phyloP scores from a whole-genome alignment of 176 grass and related monocot genomes.

The Microstegium vimineum region DNA sequence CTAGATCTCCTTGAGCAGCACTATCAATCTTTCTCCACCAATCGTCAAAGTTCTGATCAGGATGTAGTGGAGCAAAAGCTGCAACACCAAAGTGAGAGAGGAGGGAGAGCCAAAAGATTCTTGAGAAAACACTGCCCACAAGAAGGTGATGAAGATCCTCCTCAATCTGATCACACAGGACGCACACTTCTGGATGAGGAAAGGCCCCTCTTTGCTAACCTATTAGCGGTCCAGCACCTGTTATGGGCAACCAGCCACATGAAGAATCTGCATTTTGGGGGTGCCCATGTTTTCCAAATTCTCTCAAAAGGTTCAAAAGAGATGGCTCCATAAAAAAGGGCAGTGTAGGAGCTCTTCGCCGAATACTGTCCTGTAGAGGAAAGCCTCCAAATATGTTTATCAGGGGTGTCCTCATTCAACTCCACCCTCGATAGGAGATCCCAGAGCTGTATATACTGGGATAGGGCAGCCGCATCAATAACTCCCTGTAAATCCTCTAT shows the following conservation, averaged over 20 bases:
- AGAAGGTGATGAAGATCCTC: background rate
- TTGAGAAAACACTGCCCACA: no score
- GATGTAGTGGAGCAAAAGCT: no score
- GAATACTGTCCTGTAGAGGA: background rate
- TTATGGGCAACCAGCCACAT: background rate
- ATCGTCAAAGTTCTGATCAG: no score
- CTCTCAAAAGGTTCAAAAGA: background rate
- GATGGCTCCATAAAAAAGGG: background rate
- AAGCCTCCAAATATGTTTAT: background rate
- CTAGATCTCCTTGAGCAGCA: no score
- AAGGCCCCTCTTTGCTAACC: background rate
- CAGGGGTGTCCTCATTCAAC: background rate
- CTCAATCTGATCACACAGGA: background rate
- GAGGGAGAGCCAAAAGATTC: no score
- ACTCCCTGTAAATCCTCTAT: background rate
- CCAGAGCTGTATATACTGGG: background rate
- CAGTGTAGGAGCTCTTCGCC: background rate
- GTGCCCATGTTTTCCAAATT: background rate
- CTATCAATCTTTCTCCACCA: no score
- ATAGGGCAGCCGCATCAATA: background rate
- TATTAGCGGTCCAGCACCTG: background rate
- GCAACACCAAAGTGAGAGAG: no score
- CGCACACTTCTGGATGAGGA: background rate
- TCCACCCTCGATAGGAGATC: background rate
- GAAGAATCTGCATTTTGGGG: background rate